Evolutionary conservation across 2,329 filamentous ascomycete genomes (phyloP).

Genomic region (Ascochyta rabiei): DNA sequence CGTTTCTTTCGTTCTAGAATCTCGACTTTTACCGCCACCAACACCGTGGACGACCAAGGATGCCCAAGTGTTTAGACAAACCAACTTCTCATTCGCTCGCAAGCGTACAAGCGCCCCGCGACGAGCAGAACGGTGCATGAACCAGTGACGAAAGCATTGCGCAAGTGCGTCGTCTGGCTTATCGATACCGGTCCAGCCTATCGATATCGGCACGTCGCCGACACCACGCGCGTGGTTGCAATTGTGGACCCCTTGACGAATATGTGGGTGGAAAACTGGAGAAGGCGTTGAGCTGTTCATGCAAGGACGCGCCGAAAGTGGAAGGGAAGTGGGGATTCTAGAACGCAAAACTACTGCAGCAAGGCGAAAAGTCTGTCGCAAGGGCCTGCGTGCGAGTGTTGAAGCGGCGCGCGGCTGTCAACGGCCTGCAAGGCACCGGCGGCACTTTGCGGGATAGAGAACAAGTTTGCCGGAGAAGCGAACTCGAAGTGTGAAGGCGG

Average conservation of each 20-base stretch:
- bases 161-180: conserved; percentile 5
- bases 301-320: conserved; percentile 7
- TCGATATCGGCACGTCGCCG: conserved; percentile 17
- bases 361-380: conserved; percentile 16
- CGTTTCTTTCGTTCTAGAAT: conserved; percentile 10
- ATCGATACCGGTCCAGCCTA: conserved; percentile 14
- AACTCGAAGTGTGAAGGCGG: not conserved
- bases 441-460: conserved; percentile 5
- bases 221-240: conserved; percentile 1
- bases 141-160: conserved; percentile 13
- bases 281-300: conserved; percentile 11
- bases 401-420: conserved; percentile 6
- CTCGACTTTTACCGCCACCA: not conserved
- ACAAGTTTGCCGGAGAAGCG: not conserved
- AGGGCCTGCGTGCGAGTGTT: not conserved
- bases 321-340: conserved; percentile 11
- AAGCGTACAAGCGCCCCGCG: conserved; percentile 1
- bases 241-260: conserved; percentile 2
- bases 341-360: conserved; percentile 14
- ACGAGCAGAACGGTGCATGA: not conserved
- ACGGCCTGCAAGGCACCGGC: conserved; percentile 14
- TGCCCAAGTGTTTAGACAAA: not conserved
- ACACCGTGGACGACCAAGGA: conserved; percentile 2
- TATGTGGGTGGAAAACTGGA: conserved; percentile 15
- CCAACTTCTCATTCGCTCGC: conserved; percentile 8